phyloP scores from a whole-genome alignment of 2,329 filamentous ascomycete genomes.

The Botrytis fragariae region DNA sequence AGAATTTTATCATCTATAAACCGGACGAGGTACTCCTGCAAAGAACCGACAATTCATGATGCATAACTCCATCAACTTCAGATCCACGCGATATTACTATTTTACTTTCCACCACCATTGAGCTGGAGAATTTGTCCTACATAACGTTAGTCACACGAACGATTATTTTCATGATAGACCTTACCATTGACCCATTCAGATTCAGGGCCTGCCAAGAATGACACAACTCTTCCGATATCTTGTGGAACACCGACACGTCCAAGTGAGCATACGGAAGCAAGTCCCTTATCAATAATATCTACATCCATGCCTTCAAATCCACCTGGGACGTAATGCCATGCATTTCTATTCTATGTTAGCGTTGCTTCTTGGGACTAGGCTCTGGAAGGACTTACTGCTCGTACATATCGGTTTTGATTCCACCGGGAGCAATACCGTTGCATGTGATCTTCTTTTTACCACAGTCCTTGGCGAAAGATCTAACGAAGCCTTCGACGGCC shows the following conservation, averaged over 20 bases:
- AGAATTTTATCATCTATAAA: not conserved
- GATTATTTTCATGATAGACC: not conserved
- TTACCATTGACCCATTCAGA: constrained; percentile 43
- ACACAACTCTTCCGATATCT: constrained; percentile 64
- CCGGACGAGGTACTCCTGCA: not conserved
- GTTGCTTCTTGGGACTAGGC: not conserved
- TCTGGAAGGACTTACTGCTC: constrained; percentile 42
- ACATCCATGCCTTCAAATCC: constrained; percentile 50
- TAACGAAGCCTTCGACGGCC: constrained; percentile 71
- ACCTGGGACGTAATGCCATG: constrained; percentile 59
- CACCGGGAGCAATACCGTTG: constrained; percentile 66
- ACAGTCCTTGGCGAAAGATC: constrained; percentile 61
- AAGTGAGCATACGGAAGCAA: constrained; percentile 60
- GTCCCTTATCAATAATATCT: constrained; percentile 53
- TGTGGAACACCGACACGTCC: constrained; percentile 63
- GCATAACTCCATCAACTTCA: not conserved
- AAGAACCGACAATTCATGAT: constrained; percentile 4
- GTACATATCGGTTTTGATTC: constrained; percentile 67
- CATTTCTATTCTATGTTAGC: constrained; percentile 42
- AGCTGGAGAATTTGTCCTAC: constrained; percentile 22
- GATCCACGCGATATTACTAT: not conserved
- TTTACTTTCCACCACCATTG: constrained; percentile 22
- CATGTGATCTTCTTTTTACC: constrained; percentile 62
- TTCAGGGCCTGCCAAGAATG: constrained; percentile 56
- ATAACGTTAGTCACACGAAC: not conserved